These are phyloP conservation scores for Acanthamoeba healyi DNA, from an alignment of 208 protist genomes.

Conservation along the genomic window DNA sequence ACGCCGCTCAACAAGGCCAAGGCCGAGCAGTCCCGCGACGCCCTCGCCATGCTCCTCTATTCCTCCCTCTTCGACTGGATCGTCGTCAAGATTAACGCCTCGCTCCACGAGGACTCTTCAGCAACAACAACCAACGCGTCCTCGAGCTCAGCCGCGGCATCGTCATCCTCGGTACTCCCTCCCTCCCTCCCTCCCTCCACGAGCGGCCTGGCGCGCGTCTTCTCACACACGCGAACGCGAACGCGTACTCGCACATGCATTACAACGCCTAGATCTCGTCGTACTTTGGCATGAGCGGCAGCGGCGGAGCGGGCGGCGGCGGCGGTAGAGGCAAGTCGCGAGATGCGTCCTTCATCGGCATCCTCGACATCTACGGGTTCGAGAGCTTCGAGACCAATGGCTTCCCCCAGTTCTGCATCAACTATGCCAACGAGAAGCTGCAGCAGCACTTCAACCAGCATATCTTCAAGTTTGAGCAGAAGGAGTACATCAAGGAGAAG, in stretches of 20 bases:
- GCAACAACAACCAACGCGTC: background rate
- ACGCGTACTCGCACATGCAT: no score
- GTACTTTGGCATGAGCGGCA: slow-evolving; percentile 20
- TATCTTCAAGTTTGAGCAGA: slow-evolving; percentile 89
- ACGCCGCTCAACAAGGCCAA: slow-evolving; percentile 85
- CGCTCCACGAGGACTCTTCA: slow-evolving; percentile 88
- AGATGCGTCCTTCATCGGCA: slow-evolving; percentile 63
- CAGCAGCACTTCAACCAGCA: slow-evolving; percentile 94
- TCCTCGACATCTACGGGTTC: slow-evolving; percentile 97
- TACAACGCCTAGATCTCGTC: slow-evolving; percentile 24
- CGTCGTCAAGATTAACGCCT: slow-evolving; percentile 91
- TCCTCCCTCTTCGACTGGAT: slow-evolving; percentile 90
- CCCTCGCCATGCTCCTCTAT: slow-evolving; percentile 90
- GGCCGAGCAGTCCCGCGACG: slow-evolving; percentile 87
- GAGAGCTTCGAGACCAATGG: slow-evolving; percentile 94
- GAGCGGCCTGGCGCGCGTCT: no score
- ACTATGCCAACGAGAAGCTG: slow-evolving; percentile 99
- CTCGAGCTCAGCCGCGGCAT: background rate
- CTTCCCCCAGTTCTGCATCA: slow-evolving; percentile 97
- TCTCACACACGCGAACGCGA: no score
- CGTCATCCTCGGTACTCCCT: background rate
- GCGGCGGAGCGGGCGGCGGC: background rate
- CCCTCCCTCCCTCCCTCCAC: background rate
- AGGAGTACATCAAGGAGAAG: slow-evolving; percentile 87
- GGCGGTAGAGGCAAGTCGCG: background rate